A percentile compares a stretch with the other conserved stretches of the same genome.
phyloP scores from a whole-genome alignment of 306 rosid genomes.

The Gynostemma pentaphyllum region DNA sequence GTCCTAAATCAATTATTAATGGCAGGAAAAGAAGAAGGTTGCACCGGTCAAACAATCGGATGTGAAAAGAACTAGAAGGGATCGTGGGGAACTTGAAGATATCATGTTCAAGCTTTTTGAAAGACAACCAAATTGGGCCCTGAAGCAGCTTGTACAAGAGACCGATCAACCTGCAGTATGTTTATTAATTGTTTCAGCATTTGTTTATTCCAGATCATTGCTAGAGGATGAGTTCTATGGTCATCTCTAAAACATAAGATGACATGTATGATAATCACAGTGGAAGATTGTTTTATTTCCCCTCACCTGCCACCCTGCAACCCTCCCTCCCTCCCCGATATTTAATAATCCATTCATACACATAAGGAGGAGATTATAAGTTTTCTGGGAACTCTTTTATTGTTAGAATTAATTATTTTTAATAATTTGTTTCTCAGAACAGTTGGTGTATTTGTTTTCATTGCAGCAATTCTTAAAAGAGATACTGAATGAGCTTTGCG shows the following conservation, averaged over 20 bases:
- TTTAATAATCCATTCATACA: not conserved
- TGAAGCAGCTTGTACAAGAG: constrained; percentile 96
- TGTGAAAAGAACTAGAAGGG: constrained; percentile 89
- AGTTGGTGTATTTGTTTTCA: constrained; percentile 7
- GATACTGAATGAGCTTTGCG: constrained; percentile 85
- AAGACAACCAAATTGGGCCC: constrained; percentile 97
- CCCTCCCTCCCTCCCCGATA: not conserved
- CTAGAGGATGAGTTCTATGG: not conserved
- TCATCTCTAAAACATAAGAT: not conserved
- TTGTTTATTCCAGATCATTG: not conserved
- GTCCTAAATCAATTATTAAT: constrained; percentile 15
- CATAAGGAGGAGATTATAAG: not conserved
- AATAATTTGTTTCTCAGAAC: not conserved
- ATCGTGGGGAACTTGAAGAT: constrained; percentile 93
- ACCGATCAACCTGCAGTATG: constrained; percentile 96
- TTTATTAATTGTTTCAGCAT: constrained; percentile 1
- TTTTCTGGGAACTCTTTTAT: not conserved
- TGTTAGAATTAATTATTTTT: not conserved
- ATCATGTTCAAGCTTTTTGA: constrained; percentile 96
- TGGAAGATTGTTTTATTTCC: not conserved
- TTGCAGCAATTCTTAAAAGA: constrained; percentile 98
- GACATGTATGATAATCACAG: not conserved
- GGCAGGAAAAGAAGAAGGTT: constrained; percentile 76
- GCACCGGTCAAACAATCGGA: constrained; percentile 82
- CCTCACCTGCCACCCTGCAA: not conserved